These are phyloP conservation scores for Chaetoscypha palmicola DNA, from an alignment of 2,329 filamentous ascomycete genomes.

Conservation along the genomic window DNA sequence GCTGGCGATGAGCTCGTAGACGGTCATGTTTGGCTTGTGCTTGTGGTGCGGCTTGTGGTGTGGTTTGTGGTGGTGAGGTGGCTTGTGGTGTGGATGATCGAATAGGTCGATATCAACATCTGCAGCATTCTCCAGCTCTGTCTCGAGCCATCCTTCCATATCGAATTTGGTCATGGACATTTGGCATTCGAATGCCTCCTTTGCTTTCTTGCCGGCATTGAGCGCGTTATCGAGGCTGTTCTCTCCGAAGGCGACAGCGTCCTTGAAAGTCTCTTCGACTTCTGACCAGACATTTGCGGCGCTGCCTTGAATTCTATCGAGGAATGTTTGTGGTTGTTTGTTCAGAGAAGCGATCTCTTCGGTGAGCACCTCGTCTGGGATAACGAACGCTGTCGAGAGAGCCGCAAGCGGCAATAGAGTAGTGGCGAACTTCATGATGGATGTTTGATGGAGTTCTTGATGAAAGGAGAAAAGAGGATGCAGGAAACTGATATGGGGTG, in stretches of 20 bases:
- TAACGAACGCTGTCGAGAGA: conserved; percentile 43
- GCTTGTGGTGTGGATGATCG: conserved; percentile 12
- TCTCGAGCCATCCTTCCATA: conserved; percentile 28
- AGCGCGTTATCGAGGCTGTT: conserved; percentile 30
- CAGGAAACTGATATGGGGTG: background rate
- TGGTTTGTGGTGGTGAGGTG: conserved; percentile 23
- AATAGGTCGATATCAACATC: conserved; percentile 28
- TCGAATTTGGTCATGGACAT: conserved; percentile 29
- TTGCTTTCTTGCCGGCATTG: conserved; percentile 18
- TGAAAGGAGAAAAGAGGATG: background rate
- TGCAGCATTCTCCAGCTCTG: conserved; percentile 31
- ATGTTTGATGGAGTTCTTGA: conserved; percentile 4
- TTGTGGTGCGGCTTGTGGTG: conserved; percentile 24
- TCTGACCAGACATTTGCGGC: conserved; percentile 26
- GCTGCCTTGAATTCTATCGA: conserved; percentile 31
- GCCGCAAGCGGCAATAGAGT: conserved; percentile 43
- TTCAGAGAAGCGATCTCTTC: conserved; percentile 35
- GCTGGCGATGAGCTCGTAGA: conserved; percentile 72
- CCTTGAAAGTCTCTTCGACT: conserved; percentile 24
- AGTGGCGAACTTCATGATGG: conserved; percentile 33
- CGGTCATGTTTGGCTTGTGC: conserved; percentile 42
- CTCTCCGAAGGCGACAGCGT: conserved; percentile 20
- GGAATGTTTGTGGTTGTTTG: conserved; percentile 24
- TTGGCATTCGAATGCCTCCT: conserved; percentile 26
- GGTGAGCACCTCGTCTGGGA: conserved; percentile 44